Evolutionary conservation across 1,284 basidiomycete species (phyloP), one percentile per base, ranked within the genome.

Genomic region (Rhodotorula sp.): DNA sequence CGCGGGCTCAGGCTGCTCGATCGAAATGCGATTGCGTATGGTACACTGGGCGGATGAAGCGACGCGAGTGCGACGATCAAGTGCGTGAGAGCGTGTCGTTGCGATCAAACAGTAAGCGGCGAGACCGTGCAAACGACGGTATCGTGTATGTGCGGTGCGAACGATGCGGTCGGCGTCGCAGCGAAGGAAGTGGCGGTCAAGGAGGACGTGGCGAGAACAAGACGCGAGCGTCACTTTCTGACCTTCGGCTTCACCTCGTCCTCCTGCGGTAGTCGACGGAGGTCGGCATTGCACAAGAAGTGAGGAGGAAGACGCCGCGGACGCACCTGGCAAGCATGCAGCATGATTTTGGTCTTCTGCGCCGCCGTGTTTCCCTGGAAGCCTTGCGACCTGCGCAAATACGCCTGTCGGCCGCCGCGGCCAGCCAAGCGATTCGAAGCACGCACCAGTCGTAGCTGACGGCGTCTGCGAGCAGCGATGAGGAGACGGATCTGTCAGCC

Each of bases 401-500:
- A 46, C 40, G 22, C 30, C 18, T 5, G 31, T 26, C 7, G 16
- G 47, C 26, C 26, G 5, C 4, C 48, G 30, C 6, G 1, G 4
- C 4, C 24, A 20, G 28, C 24, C 24, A 5, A 20, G 31, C 13
- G 16, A 44, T 44, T 6, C 24, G 28, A 28, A 53, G 30, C 44
- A 10, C 64, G 11, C 4, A 66, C 66, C 66, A 69, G 63, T 65
- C 63, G 59, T 69, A 69, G 26, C 63, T 65, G 30, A 65, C 18
- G 13, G 63, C 63, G 54, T 69, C 65, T 67, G 48, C 10, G 20
- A 22, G 34, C 34, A 34, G 34, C 34, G 34, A 34, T 10, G n/a
- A n/a, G 28, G 15, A 6, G 18, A 7, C 15, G 37, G 16, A 18
- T 15, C 7, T 47, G 57, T 51, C n/a, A 15, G 24, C 4, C 4